Base-by-base conservation (phyloP, 306 rosid species). In the Prunus armeniaca region DNA sequence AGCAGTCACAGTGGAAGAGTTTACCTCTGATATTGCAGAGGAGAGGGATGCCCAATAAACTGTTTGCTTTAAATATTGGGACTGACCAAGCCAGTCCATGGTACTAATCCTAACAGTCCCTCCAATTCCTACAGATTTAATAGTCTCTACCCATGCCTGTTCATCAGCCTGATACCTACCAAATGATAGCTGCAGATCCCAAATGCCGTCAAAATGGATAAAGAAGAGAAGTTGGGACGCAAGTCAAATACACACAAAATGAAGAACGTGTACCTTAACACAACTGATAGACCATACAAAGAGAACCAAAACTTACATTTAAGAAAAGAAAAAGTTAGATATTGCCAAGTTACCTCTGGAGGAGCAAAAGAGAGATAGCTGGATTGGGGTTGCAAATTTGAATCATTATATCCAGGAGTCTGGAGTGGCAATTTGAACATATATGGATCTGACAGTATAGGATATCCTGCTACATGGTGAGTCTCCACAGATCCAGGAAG, bases 41-140 rank as follows among this genome's bases (percentile, higher is more conserved):
- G 98, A 95, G 51, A 95, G 83, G 62, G 96, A 87, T 78, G 97
- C 78, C 97, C 98, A 95, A 81, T 66, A 95, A 78, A 92, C 82
- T 68, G 96, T 83, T 76, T 76, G 87, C 62, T 87, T 88, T 12
- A 49, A 64, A 82, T 43, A 95, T 76, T 95, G 81, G 74, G 97
- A 90, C 70, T 92, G 98, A 78, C 98, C 98, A 56, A 95, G 86
- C 97, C 98, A 95, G 86, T 89, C 96, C 98, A 95, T 95, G 79
- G 97, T 92, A 70, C 83, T 92, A 79, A 95, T 90, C 77, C 92
- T 86, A 54, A 95, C 85, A 20, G 87, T 89, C 68, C 54, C 88
- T 63, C 79, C 72, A 34, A 1, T 72, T 65, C 86, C 82, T 65
- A 92, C 98, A 49, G 96, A 95, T 79, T 84, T 88, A 25, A 95